These are phyloP conservation scores for Rhododendron ovatum DNA, from an alignment of 148 eudicot species.

Conservation along the genomic window DNA sequence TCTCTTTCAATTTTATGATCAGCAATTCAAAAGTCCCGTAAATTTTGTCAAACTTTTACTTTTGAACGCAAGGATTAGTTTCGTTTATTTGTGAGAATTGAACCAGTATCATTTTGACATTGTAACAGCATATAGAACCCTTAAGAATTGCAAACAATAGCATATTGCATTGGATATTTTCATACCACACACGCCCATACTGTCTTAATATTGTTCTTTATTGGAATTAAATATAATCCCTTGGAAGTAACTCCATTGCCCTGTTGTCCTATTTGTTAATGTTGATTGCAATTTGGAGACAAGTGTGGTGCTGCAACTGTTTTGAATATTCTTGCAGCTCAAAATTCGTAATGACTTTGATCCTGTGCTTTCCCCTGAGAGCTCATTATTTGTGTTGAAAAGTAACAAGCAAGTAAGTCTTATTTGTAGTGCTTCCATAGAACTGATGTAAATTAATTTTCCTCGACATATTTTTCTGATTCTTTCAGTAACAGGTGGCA, in stretches of 20 bases:
- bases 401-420: slow-evolving; percentile 83
- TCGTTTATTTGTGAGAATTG: background rate
- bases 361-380: slow-evolving; percentile 98
- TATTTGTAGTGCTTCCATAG: slow-evolving; percentile 3
- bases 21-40: background rate
- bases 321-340: slow-evolving; percentile 47
- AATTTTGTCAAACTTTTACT: background rate
- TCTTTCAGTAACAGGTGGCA: slow-evolving; percentile 46
- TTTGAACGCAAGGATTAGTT: background rate
- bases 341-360: slow-evolving; percentile 97
- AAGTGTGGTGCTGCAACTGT: background rate
- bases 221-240: background rate
- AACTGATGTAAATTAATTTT: background rate
- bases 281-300: background rate
- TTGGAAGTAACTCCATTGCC: background rate
- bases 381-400: slow-evolving; percentile 94
- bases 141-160: background rate
- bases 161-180: background rate
- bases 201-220: background rate
- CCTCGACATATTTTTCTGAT: slow-evolving; percentile 2
- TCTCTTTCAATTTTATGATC: background rate
- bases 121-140: background rate
- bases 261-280: background rate
- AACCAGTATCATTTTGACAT: background rate
- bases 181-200: background rate